Evolutionary conservation across 192 early-diverging fungal species (phyloP), one percentile per base, ranked within the genome.

Genomic region (Backusella tarrabulga): DNA sequence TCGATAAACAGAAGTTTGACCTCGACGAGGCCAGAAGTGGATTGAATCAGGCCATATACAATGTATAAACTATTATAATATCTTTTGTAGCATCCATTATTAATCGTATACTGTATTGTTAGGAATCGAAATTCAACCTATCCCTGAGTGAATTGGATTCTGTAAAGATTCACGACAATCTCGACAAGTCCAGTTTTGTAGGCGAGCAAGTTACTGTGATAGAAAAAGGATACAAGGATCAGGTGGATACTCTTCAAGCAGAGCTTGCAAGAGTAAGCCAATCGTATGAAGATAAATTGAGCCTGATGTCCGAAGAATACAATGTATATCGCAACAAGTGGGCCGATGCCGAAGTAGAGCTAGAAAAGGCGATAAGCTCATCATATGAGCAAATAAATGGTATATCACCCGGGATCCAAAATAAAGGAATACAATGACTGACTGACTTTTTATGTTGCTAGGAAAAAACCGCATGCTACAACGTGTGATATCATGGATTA

Each of bases 1-100:
- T 84, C 54, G 81, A 84, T 74, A 74, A 76, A 60, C 72, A 82
- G 34, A 81, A 74, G 41, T 72, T 67, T 72, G 83, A 84, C 32
- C 60, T 84, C 44, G 80, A 84, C n/a, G 83, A 84, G 36, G 76
- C 76, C 14, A 63, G 80, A 60, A 81, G 35, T 21, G 35, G 35
- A 17, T 36, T 69, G 19, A n/a, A 15, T 6, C 46, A 50, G 19
- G 46, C 46, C 17, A 50, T 50, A 23, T 26, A 23, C 23, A 26
- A 60, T 26, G 23, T 56, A 56, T 52, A 52, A 17, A 29, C 46
- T 60, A 11, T 60, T 14, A 29, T 12, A 29, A 29, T 26, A 4
- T 8, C 23, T 7, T 63, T 11, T 4, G 6, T 60, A 32, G 19
- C 19, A 21, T 56, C n/a, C 6, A 56, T 32, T 32, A 32, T 32